phyloP scores from a whole-genome alignment of 257 asterid species.

The Gentiana dahurica region DNA sequence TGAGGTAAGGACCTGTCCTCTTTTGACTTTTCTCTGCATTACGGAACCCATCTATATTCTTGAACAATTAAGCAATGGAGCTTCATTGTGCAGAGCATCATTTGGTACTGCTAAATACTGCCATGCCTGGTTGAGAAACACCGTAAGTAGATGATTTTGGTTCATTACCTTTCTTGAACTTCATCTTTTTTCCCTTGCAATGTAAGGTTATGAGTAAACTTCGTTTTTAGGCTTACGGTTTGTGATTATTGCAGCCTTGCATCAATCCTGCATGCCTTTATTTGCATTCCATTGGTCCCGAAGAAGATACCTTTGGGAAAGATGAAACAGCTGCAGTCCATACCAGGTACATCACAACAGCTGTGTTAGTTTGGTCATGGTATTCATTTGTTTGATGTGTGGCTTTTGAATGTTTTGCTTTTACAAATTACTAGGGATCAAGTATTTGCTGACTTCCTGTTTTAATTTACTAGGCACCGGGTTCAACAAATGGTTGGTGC shows the following conservation, averaged over 20 bases:
- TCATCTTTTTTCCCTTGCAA: constrained; percentile 3
- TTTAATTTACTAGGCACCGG: constrained; percentile 46
- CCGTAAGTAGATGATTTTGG: constrained; percentile 34
- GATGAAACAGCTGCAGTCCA: constrained; percentile 96
- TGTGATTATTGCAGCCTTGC: constrained; percentile 67
- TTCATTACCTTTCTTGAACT: constrained; percentile 4
- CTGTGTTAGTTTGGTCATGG: too few species aligned
- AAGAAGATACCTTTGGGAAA: constrained; percentile 92
- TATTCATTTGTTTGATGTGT: not conserved
- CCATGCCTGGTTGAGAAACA: constrained; percentile 93
- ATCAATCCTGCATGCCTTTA: constrained; percentile 79
- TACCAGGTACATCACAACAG: constrained; percentile 46
- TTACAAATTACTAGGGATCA: too few species aligned
- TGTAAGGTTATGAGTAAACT: not conserved
- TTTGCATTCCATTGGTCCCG: constrained; percentile 84
- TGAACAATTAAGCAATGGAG: constrained; percentile 3
- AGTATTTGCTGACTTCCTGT: constrained; percentile 6
- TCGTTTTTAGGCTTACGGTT: constrained; percentile 8
- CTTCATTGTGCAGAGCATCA: constrained; percentile 64
- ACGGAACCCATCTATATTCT: constrained; percentile 1
- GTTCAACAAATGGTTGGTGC: constrained; percentile 88
- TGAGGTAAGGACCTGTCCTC: constrained; percentile 47
- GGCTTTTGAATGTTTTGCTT: too few species aligned
- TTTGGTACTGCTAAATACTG: constrained; percentile 98
- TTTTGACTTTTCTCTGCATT: constrained; percentile 8